Evolutionary conservation across 371 early-diverging fungal species (phyloP).

Genomic region (Lichtheimia hyalospora): DNA sequence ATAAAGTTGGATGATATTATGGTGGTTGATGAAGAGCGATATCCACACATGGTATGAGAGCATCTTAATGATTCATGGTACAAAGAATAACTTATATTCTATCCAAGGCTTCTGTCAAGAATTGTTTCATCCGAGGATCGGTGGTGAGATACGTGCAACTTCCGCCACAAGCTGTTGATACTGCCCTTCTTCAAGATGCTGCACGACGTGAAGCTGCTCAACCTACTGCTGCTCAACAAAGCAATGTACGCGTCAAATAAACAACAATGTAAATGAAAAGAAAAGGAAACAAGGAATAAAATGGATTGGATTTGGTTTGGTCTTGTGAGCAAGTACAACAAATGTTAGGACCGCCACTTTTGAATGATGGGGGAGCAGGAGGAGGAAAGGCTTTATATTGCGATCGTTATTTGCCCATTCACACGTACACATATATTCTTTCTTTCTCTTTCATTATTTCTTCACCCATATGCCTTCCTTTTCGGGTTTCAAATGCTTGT

Average conservation of each 20-base stretch:
- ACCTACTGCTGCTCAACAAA: slow-evolving; percentile 54
- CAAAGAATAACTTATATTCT: background rate
- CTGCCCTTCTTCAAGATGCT: slow-evolving; percentile 94
- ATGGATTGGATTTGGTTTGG: background rate
- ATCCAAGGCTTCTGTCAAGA: slow-evolving; percentile 90
- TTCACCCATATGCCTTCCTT: slow-evolving; percentile 24
- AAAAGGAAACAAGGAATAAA: slow-evolving; percentile 3
- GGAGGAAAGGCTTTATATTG: too few relatives aligned
- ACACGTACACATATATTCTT: background rate
- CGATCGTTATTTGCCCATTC: too few relatives aligned
- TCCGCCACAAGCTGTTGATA: slow-evolving; percentile 87
- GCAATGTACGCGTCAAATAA: slow-evolving; percentile 54
- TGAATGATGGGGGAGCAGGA: too few relatives aligned
- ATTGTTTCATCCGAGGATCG: slow-evolving; percentile 98
- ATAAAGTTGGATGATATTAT: slow-evolving; percentile 93
- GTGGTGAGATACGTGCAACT: slow-evolving; percentile 97
- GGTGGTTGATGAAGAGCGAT: slow-evolving; percentile 85
- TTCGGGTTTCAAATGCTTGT: slow-evolving; percentile 13
- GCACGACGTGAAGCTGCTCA: slow-evolving; percentile 85
- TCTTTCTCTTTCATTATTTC: slow-evolving; percentile 11
- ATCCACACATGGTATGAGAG: slow-evolving; percentile 92
- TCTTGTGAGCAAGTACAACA: background rate
- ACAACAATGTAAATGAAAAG: slow-evolving; percentile 2
- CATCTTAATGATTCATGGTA: background rate
- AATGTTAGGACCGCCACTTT: background rate